Evolutionary conservation across 2,329 filamentous ascomycete species (phyloP).

Genomic region (Calonectria pauciramosa): DNA sequence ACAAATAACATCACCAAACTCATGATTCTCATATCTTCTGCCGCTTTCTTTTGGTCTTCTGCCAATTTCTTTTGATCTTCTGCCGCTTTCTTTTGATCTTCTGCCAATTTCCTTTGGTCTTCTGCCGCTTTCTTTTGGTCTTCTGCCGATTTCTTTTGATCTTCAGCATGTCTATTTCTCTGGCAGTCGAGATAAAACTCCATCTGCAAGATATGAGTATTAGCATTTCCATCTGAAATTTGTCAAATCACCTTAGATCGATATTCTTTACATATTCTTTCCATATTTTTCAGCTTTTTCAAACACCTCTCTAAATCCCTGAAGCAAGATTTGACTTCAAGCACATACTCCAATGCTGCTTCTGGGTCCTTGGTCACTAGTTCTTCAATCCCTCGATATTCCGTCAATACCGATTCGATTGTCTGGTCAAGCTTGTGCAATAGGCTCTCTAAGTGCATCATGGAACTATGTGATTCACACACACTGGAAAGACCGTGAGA

Average conservation of each 20-base stretch:
- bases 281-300: not conserved
- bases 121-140: not conserved
- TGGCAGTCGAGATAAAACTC: not conserved
- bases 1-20: not conserved
- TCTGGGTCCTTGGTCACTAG: not conserved
- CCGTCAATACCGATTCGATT: not conserved
- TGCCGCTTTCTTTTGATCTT: not conserved
- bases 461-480: not conserved
- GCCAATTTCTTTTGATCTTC: fast-evolving
- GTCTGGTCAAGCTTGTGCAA: not conserved
- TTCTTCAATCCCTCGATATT: not conserved
- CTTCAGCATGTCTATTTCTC: too few species aligned
- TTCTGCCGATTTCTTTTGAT: not conserved
- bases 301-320: not conserved
- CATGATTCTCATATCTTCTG: not conserved
- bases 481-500: not conserved
- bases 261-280: not conserved
- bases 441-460: not conserved
- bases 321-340: not conserved
- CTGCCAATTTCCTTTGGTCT: not conserved
- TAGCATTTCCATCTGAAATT: not conserved
- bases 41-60: too few species aligned
- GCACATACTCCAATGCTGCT: not conserved
- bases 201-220: not conserved
- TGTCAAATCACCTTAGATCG: not conserved